These are phyloP conservation scores for Przewalskia tangutica DNA, from an alignment of 257 asterid species.

Conservation along the genomic window DNA sequence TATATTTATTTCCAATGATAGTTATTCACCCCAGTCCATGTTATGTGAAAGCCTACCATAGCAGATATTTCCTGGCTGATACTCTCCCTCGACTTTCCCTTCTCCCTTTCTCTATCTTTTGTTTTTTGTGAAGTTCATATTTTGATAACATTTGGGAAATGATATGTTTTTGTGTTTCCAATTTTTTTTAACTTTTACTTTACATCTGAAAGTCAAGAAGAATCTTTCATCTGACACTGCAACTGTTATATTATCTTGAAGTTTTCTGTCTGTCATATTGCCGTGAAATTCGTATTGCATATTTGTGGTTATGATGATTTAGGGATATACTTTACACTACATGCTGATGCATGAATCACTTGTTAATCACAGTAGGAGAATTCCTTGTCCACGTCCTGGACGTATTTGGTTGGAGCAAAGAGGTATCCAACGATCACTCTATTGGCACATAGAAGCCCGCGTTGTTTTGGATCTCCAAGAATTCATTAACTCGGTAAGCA, in stretches of 20 bases:
- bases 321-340: not conserved
- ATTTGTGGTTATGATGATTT: not conserved
- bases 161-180: not conserved
- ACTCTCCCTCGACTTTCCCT: not conserved
- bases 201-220: not conserved
- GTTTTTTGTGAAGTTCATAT: not conserved
- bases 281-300: not conserved
- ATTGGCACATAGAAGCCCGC: conserved; percentile 97
- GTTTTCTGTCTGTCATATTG: not conserved
- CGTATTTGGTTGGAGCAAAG: conserved; percentile 98
- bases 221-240: not conserved
- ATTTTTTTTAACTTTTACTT: not conserved
- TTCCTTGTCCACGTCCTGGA: conserved; percentile 87
- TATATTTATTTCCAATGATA: no score
- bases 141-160: not conserved
- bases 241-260: not conserved
- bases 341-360: not conserved
- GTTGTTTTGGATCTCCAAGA: conserved; percentile 94
- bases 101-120: not conserved
- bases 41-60: not conserved
- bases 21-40: not conserved
- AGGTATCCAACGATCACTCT: conserved; percentile 84
- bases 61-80: not conserved
- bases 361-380: conserved; percentile 44
- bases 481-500: conserved; percentile 49